Percentiles rank a stretch among this genome's conserved stretches.
These are phyloP conservation scores for Microcyclospora tardicrescens DNA, from an alignment of 2,329 filamentous ascomycete species.

Conservation along the genomic window DNA sequence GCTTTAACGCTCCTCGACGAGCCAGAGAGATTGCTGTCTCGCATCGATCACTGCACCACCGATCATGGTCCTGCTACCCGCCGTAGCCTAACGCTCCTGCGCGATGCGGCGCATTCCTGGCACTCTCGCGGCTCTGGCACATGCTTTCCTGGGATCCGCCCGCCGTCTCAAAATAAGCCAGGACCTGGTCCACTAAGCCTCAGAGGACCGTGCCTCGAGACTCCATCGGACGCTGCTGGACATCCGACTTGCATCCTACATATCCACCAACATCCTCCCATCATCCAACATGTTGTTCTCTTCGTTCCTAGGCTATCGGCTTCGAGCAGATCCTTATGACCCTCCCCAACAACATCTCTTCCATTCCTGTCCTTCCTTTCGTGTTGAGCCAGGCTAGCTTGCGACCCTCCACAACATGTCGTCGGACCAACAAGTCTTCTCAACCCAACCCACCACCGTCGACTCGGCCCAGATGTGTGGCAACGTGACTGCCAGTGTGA, in stretches of 20 bases:
- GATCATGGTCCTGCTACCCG: not conserved
- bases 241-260: slow-evolving; percentile 14
- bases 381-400: not conserved
- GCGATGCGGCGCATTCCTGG: slow-evolving; percentile 6
- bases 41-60: not conserved
- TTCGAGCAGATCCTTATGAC: slow-evolving; percentile 7
- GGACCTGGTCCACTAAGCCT: slow-evolving; percentile 11
- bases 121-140: slow-evolving; percentile 1
- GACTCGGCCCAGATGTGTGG: slow-evolving; percentile 17
- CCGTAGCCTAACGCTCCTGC: slow-evolving; percentile 7
- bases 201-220: slow-evolving; percentile 5
- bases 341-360: slow-evolving; percentile 13
- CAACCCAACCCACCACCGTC: slow-evolving; percentile 14
- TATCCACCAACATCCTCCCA: slow-evolving; percentile 20
- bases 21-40: too few species aligned
- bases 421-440: slow-evolving; percentile 18
- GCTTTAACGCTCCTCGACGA: too few species aligned
- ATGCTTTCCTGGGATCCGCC: slow-evolving; percentile 7
- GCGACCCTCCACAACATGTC: slow-evolving; percentile 11
- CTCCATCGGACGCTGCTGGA: slow-evolving; percentile 7
- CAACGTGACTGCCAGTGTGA: slow-evolving; percentile 12
- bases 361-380: slow-evolving; percentile 3
- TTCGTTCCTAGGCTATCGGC: slow-evolving; percentile 12
- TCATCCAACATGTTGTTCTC: slow-evolving; percentile 10
- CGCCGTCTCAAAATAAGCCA: slow-evolving; percentile 17